Evolutionary conservation across 345 rosid species (phyloP), one percentile per base, ranked within the genome.

Genomic region (Kernera saxatilis): DNA sequence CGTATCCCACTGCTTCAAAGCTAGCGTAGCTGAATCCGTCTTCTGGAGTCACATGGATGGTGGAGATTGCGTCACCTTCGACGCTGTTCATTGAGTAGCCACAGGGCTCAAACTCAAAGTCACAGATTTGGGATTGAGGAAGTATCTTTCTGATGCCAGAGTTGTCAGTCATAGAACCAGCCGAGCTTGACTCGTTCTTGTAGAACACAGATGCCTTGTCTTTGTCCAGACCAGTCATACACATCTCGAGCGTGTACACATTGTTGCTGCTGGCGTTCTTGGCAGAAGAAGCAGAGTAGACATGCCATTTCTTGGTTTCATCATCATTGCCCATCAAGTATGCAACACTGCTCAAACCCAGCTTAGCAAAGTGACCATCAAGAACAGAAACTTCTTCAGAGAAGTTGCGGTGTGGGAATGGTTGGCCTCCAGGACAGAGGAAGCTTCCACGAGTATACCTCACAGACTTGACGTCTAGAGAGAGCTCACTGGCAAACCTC

Each of bases 1-100:
- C 84, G 54, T 86, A 79, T 13, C 89, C 88, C 79, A 77, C 69
- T 1, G 85, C 88, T 76, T 88, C 97, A 30, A 84, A 91, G 86
- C 97, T 88, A 17, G 94, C 94, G 55, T 88, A 91, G 64, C 97
- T 91, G 80, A 84, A 91, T 2, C 88, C 89, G 2, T 86, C 88
- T 67, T 88, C 92, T 23, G 94, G 97, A 30, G 97, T 91, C 57
- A 91, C 97, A 77, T 90, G 97, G 64, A 90, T 82, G 1, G 97
- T 88, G 2, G 92, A 88, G 40, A 67, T 64, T 0, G 85, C 85
- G 2, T 67, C 50, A 0, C 81, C 87, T 2, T 85, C 87, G 17
- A 88, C 64, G 48, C 87, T 86, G 59, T 90, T 90, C 94, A 90
- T 90, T 0, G 94, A 90, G 73, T 88, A 90, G 44, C 97, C 97